phyloP scores from a whole-genome alignment of 441 rosid species.

The Eugenia klotzschiana region DNA sequence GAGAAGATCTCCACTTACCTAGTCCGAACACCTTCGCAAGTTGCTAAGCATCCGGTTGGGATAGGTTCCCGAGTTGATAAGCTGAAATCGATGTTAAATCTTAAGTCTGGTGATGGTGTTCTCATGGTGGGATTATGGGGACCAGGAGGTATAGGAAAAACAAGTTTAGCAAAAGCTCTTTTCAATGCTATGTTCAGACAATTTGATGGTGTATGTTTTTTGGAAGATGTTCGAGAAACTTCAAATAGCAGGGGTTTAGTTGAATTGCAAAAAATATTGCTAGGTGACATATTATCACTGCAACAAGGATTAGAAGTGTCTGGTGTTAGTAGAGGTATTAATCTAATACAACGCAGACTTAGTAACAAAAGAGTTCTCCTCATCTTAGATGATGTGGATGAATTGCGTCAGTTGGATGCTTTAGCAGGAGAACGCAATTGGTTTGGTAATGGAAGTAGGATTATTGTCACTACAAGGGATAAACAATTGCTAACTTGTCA shows the following conservation, averaged over 20 bases:
- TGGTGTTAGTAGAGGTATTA: rapidly evolving
- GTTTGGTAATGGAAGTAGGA: background rate
- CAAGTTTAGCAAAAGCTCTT: background rate
- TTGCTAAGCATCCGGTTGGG: background rate
- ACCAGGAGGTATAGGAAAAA: background rate
- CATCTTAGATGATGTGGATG: background rate
- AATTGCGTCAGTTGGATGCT: background rate
- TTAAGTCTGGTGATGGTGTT: background rate
- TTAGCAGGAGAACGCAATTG: background rate
- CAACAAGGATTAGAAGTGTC: rapidly evolving
- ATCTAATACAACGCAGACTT: background rate
- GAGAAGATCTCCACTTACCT: background rate
- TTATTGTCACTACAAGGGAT: background rate
- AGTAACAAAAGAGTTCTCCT: background rate
- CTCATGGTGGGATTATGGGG: background rate
- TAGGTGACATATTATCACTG: rapidly evolving
- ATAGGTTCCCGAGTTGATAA: background rate
- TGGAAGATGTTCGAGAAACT: background rate
- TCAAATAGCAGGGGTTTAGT: background rate
- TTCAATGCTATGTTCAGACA: background rate
- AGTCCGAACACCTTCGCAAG: background rate
- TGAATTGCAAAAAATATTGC: background rate
- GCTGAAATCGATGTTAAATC: background rate
- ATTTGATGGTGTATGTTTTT: background rate
- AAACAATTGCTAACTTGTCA: background rate